A percentile compares a stretch with the other conserved stretches of the same genome.
phyloP scores from a whole-genome alignment of 148 eudicot species.

The Rhododendron griersonianum region DNA sequence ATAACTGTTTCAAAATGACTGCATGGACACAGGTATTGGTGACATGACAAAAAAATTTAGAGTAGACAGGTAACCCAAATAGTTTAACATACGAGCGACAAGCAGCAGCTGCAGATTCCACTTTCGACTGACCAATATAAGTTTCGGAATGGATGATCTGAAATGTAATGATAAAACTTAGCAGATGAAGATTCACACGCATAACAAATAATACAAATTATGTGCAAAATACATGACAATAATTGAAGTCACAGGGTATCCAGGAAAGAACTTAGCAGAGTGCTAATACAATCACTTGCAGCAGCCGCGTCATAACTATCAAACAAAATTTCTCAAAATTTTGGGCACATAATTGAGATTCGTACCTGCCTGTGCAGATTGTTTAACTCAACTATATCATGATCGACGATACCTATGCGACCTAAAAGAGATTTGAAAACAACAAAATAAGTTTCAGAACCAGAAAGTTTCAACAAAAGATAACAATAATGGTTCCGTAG shows the following conservation, averaged over 20 bases:
- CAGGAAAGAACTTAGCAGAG: background rate
- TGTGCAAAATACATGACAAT: background rate
- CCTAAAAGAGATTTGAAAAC: conserved; percentile 37
- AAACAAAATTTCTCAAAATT: background rate
- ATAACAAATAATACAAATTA: conserved; percentile 4
- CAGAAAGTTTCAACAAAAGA: background rate
- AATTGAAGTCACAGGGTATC: background rate
- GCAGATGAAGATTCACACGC: background rate
- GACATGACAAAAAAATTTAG: background rate
- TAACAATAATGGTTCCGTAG: background rate
- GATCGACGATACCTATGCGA: conserved; percentile 87
- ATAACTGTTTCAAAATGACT: background rate
- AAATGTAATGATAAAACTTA: background rate
- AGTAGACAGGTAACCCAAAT: background rate
- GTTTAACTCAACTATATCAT: conserved; percentile 97
- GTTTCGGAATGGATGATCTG: conserved; percentile 91
- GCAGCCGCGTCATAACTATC: background rate
- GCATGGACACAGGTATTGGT: background rate
- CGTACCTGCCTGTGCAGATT: conserved; percentile 98
- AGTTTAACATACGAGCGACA: conserved; percentile 71
- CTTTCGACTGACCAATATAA: conserved; percentile 86
- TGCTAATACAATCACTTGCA: background rate
- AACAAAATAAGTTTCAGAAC: background rate
- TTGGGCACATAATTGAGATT: background rate
- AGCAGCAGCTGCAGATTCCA: conserved; percentile 93